Evolutionary conservation across 306 rosid genomes (phyloP), one percentile per base, ranked within the genome.

Genomic region (Citrullus mucosospermus): DNA sequence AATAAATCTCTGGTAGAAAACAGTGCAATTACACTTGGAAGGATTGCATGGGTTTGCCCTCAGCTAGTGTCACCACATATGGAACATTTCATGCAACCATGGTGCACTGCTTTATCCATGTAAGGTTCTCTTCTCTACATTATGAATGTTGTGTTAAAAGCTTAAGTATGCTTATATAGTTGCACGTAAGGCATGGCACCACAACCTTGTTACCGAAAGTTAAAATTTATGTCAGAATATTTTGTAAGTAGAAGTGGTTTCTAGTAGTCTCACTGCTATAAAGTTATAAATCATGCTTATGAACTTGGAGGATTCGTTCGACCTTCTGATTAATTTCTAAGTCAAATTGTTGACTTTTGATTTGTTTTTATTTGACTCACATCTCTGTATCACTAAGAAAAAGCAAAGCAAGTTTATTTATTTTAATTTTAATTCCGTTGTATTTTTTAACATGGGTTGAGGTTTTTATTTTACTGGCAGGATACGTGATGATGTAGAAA

Each of bases 1-100:
- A 90, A 91, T 86, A 96, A 91, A 82, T 93, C 99, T 34, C 93
- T 96, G 34, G 83, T 90, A 77, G 98, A 96, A 82, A 96, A 96
- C 78, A 90, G 97, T 87, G 99, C 99, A 69, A 96, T 96, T 80
- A 96, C 99, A 60, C 89, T 96, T 79, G 99, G 99, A 84, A 93
- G 99, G 88, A 87, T 96, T 86, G 98, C 94, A 22, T 96, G 98
- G 98, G 99, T 89, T 80, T 96, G 96, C 81, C 99, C 99, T 22
- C 97, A 93, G 82, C 87, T 88, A 85, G 98, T 93, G 77, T 86
- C 98, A 30, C 98, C 98, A 9, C 97, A 93, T 86, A 96, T 93
- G 98, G 98, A 96, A 84, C 98, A 93, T 89, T 96, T 96, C 85
- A 93, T 96, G 96, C 91, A 93, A 79, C 72, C 92, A 44, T 96